These are phyloP conservation scores for Leishmania guyanensis DNA, from an alignment of 208 protist genomes.

Conservation along the genomic window DNA sequence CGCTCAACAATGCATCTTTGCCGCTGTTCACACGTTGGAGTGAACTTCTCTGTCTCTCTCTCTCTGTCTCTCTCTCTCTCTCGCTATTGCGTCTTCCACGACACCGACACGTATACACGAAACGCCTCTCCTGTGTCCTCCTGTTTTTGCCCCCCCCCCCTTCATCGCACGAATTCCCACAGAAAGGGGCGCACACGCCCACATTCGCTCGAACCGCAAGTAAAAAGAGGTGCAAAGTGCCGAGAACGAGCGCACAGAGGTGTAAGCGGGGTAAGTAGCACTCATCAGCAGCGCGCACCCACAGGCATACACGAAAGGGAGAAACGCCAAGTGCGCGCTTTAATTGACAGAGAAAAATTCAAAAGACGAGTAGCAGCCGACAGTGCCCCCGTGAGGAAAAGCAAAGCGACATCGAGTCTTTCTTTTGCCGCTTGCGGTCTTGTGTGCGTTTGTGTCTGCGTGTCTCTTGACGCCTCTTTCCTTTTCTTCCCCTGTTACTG, in stretches of 20 bases:
- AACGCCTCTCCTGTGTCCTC: neutral
- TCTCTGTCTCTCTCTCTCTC: neutral
- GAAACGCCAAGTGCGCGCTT: neutral
- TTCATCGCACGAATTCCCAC: neutral
- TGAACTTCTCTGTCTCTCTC: neutral
- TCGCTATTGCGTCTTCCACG: neutral
- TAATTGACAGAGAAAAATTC: neutral
- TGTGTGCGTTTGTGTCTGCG: conserved; percentile 2
- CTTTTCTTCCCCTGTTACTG: neutral
- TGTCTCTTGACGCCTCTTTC: conserved; percentile 11
- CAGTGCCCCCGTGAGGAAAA: neutral
- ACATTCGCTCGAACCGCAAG: neutral
- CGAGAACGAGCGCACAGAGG: conserved; percentile 9
- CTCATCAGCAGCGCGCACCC: neutral
- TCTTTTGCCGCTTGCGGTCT: neutral
- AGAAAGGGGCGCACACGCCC: neutral
- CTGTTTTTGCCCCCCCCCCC: neutral
- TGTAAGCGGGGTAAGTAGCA: neutral
- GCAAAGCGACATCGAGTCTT: too few species aligned
- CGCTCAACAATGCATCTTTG: neutral
- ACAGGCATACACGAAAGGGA: neutral
- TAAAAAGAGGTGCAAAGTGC: neutral
- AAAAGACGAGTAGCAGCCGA: neutral
- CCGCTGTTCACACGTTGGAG: neutral
- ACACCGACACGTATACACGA: neutral